These are phyloP conservation scores for Leucocoprinus leucothites DNA, from an alignment of 768 basidiomycete genomes.

Conservation along the genomic window DNA sequence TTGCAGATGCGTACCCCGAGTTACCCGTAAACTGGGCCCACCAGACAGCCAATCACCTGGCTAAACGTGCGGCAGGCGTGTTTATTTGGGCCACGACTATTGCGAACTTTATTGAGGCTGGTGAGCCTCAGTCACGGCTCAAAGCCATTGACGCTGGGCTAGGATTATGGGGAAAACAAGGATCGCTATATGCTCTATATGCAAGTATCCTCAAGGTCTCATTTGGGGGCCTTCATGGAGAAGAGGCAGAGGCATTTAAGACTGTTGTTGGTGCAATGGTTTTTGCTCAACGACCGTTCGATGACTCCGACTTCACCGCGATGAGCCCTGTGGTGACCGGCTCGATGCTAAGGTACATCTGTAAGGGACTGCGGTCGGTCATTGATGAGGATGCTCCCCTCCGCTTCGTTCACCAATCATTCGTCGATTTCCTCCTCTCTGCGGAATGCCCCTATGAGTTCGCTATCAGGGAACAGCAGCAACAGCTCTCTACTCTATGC, in stretches of 20 bases:
- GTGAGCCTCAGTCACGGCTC: conserved; percentile 16
- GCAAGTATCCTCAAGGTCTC: neutral
- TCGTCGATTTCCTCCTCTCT: conserved; percentile 23
- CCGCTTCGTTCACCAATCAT: conserved; percentile 24
- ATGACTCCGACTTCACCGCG: conserved; percentile 3
- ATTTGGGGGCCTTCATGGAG: neutral
- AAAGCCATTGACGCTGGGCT: conserved; percentile 11
- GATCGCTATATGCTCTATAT: conserved; percentile 14
- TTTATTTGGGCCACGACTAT: conserved; percentile 28
- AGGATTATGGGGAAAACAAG: conserved; percentile 9
- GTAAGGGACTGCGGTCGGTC: conserved; percentile 20
- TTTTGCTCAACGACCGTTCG: conserved; percentile 21
- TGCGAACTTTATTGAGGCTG: conserved; percentile 16
- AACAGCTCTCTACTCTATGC: conserved; percentile 18
- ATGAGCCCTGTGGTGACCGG: neutral
- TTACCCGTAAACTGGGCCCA: conserved; percentile 19
- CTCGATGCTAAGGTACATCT: conserved; percentile 16
- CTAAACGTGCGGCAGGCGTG: conserved; percentile 23
- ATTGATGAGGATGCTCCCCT: conserved; percentile 14
- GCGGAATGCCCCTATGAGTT: conserved; percentile 15
- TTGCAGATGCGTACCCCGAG: neutral
- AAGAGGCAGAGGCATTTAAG: conserved; percentile 12
- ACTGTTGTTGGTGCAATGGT: conserved; percentile 19
- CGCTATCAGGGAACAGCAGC: conserved; percentile 19
- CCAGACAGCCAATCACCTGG: conserved; percentile 16